phyloP scores from a whole-genome alignment of 345 rosid species.

The Salix udensis region DNA sequence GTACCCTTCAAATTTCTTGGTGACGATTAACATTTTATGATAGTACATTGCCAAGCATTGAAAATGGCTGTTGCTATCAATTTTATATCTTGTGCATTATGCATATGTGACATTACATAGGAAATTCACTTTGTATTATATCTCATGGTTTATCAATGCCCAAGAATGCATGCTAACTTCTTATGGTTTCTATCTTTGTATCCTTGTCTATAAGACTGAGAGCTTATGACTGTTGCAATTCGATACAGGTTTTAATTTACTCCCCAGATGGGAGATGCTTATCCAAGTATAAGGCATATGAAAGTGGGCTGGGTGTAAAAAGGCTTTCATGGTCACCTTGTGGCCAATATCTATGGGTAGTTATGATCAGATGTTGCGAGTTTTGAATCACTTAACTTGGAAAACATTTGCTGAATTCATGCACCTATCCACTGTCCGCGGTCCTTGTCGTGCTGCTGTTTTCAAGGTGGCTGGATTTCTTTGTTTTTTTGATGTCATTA shows the following conservation, averaged over 20 bases:
- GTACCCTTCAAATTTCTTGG: background rate
- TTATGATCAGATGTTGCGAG: conserved; percentile 90
- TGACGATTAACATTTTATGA: background rate
- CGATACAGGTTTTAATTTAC: conserved; percentile 75
- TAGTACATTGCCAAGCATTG: background rate
- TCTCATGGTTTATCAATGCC: background rate
- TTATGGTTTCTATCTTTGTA: background rate
- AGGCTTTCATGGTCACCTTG: conserved; percentile 94
- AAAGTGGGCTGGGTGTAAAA: conserved; percentile 94
- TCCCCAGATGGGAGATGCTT: conserved; percentile 97
- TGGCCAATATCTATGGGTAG: conserved; percentile 95
- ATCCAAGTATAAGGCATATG: conserved; percentile 89
- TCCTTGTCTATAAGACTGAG: background rate
- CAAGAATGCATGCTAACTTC: background rate
- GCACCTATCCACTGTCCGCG: conserved; percentile 79
- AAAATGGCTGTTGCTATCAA: background rate
- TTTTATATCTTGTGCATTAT: background rate
- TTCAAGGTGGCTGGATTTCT: conserved; percentile 54
- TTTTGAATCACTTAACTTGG: conserved; percentile 88
- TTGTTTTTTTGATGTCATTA: background rate
- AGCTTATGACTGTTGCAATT: conserved; percentile 6
- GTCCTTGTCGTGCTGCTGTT: conserved; percentile 83
- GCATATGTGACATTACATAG: background rate
- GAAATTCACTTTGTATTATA: background rate
- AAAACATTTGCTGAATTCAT: conserved; percentile 93